phyloP scores from a whole-genome alignment of 306 rosid genomes.

The Trifolium pratense region DNA sequence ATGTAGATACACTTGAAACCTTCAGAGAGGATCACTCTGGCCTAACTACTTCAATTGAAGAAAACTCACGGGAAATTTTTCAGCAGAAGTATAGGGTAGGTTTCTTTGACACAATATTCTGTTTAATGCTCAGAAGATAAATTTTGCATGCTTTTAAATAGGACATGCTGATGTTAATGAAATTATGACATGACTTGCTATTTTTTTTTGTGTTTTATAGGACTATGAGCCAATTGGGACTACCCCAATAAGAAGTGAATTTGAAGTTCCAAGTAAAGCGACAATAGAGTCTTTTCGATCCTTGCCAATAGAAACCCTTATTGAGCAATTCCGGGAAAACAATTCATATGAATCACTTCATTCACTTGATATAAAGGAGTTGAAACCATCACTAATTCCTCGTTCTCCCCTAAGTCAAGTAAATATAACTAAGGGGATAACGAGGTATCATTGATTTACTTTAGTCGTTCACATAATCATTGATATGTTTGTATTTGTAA shows the following conservation, averaged over 20 bases:
- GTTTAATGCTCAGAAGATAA: conserved; percentile 18
- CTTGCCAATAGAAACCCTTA: conserved; percentile 81
- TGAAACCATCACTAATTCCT: conserved; percentile 83
- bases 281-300: conserved; percentile 86
- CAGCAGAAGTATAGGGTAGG: conserved; percentile 67
- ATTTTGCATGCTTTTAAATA: not conserved
- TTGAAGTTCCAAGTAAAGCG: conserved; percentile 74
- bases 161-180: conserved; percentile 2
- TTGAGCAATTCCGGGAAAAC: conserved; percentile 84
- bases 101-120: conserved; percentile 11
- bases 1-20: conserved; percentile 57
- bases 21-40: conserved; percentile 67
- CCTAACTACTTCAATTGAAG: conserved; percentile 63
- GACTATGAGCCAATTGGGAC: conserved; percentile 85
- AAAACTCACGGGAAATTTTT: conserved; percentile 62
- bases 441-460: not conserved
- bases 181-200: conserved; percentile 16
- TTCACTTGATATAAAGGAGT: conserved; percentile 64
- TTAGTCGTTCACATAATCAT: not conserved
- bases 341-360: conserved; percentile 65
- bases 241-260: conserved; percentile 68
- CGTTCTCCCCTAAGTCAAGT: conserved; percentile 83
- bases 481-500: conserved; percentile 54
- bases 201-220: conserved; percentile 49
- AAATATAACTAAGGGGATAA: conserved; percentile 41